Conservation (phyloP, 257 asterid genomes). For the Echites panduratus region DNA sequence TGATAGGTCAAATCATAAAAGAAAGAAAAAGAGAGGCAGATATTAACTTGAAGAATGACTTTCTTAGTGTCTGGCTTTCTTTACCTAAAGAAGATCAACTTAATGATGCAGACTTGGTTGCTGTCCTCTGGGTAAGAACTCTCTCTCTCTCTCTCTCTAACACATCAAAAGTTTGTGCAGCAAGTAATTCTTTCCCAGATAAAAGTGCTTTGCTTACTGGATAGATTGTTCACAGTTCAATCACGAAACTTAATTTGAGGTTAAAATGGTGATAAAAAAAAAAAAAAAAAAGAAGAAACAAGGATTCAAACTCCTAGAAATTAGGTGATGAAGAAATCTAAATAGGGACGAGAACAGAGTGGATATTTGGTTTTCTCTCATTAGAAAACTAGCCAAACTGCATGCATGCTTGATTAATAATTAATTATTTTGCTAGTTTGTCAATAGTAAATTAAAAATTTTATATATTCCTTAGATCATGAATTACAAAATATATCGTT, state of each 20-base stretch:
- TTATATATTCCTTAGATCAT: no score
- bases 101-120: conserved; percentile 53
- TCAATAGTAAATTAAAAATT: no score
- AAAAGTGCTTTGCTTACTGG: background rate
- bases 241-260: background rate
- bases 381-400: no score
- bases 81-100: conserved; percentile 54
- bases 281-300: no score
- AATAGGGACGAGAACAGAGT: no score
- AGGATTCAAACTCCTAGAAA: no score
- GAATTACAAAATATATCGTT: no score
- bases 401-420: no score
- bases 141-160: background rate
- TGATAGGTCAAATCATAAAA: conserved; percentile 34
- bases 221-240: background rate
- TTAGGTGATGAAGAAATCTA: no score
- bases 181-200: background rate
- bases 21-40: conserved; percentile 37
- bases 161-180: background rate
- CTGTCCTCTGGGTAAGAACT: conserved; percentile 59
- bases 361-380: no score
- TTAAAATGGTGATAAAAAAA: no score
- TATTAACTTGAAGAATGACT: conserved; percentile 35
- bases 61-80: conserved; percentile 55
- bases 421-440: no score